Evolutionary conservation across 1,284 basidiomycete species (phyloP), one percentile per base, ranked within the genome.

Genomic region (Puccinia brachypodii): DNA sequence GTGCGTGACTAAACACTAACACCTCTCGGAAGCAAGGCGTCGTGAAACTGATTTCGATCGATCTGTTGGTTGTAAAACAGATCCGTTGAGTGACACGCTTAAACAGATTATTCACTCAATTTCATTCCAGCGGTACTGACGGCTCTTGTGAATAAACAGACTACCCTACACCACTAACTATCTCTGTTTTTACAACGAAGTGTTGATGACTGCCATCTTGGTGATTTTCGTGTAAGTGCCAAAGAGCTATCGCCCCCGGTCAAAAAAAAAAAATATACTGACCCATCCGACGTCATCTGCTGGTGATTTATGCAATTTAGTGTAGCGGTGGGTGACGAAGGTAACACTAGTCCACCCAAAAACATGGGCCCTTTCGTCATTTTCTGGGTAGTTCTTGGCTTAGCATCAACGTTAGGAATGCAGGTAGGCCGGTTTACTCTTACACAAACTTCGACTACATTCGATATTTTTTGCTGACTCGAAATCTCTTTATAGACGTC

Each of bases 131-230:
- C 50, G 28, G n/a, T 36, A 28, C 58, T 58, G 22, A 66, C 38
- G n/a, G 1, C 13, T 13, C 42, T 64, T 31, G 1, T 36, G 28
- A 33, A 33, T 22, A n/a, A 13, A 62, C 42, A 81, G 80, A n/a
- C 31, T 81, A n/a, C 72, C 71, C n/a, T 81, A 81, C 53, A 56
- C 73, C 9, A 42, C 80, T 6, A 81, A 81, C 80, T 66, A 68
- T 42, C 60, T 66, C 16, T 81, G 80, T 36, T 81, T 81, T 31
- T 81, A 75, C 73, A 81, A 81, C 33, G 80, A 81, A 56, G 47
- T 76, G 13, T 68, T 81, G 36, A 81, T 81, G 80, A 81, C 80
- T 0, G 72, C 80, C 6, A 75, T 81, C 50, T 56, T 81, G 40
- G 69, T 81, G 73, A 53, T 81, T 28, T 81, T 81, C 28, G 62